Evolutionary conservation across 257 asterid genomes (phyloP).

Genomic region (Solanum sitiens): DNA sequence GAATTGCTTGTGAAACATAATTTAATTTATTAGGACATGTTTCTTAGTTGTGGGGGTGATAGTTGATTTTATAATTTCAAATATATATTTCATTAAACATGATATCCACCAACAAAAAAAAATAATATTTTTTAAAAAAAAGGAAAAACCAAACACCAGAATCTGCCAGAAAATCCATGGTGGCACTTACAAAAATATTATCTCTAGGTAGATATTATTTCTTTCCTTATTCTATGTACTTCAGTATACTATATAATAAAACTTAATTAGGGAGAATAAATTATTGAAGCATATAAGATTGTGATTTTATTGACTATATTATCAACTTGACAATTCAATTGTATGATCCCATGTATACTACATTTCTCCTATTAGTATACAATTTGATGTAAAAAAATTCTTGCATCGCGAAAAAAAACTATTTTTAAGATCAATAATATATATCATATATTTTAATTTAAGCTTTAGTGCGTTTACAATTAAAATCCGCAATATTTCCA

Average conservation of each 20-base stretch:
- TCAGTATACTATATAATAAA: neutral
- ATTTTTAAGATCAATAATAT: too few relatives aligned
- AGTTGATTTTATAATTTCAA: neutral
- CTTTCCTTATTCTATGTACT: neutral
- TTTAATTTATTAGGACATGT: neutral
- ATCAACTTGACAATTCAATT: neutral
- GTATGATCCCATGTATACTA: neutral
- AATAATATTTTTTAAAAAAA: neutral
- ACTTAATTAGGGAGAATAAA: neutral
- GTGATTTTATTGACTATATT: neutral
- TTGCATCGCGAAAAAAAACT: fast-evolving
- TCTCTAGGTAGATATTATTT: neutral
- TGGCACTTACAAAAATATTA: neutral
- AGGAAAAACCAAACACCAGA: neutral
- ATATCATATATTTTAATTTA: too few relatives aligned
- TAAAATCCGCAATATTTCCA: too few relatives aligned
- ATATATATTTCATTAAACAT: neutral
- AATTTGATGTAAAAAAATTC: neutral
- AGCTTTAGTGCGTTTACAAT: fast-evolving
- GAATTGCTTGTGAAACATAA: neutral
- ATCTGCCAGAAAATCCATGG: neutral
- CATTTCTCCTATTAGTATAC: too few relatives aligned
- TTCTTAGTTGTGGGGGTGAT: neutral
- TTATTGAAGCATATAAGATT: neutral
- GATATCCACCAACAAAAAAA: too few relatives aligned